A percentile compares a stretch with the other conserved stretches of the same genome.
Evolutionary conservation across 805 yeast genomes (phyloP).

Genomic region (Starmerella sirachaensis): DNA sequence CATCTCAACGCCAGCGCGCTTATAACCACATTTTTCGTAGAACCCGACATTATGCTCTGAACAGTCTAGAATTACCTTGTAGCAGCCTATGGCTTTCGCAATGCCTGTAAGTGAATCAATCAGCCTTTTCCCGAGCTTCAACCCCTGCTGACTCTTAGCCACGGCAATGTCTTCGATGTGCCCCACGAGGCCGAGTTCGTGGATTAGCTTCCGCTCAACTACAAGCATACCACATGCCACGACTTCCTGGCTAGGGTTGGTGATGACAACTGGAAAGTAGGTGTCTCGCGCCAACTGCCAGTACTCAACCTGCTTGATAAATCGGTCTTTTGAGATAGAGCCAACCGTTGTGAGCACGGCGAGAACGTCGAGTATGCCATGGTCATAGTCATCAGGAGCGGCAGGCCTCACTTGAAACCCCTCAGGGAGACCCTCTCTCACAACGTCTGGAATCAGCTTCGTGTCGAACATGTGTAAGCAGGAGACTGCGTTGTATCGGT

Average conservation of each 20-base stretch:
- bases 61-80: slow-evolving; percentile 84
- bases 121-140: slow-evolving; percentile 58
- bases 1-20: slow-evolving; percentile 35
- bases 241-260: slow-evolving; percentile 38
- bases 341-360: slow-evolving; percentile 76
- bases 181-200: slow-evolving; percentile 73
- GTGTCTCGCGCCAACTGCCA: slow-evolving; percentile 45
- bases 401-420: slow-evolving; percentile 58
- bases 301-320: slow-evolving; percentile 39
- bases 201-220: slow-evolving; percentile 70
- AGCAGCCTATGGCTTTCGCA: slow-evolving; percentile 56
- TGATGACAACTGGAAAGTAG: slow-evolving; percentile 62
- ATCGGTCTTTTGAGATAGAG: slow-evolving; percentile 40
- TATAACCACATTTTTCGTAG: slow-evolving; percentile 78
- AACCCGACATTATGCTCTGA: slow-evolving; percentile 69
- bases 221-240: slow-evolving; percentile 79
- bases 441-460: slow-evolving; percentile 23
- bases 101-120: slow-evolving; percentile 49
- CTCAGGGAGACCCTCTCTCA: slow-evolving; percentile 34
- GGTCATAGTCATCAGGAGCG: slow-evolving; percentile 41
- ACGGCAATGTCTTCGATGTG: slow-evolving; percentile 95
- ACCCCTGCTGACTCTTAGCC: slow-evolving; percentile 62
- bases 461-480: slow-evolving; percentile 9
- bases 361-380: slow-evolving; percentile 53
- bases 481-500: too few species aligned